A percentile compares a stretch with the other conserved stretches of the same genome.
Evolutionary conservation across 352 stramenopile species (phyloP).

Genomic region (Phytophthora multivora): DNA sequence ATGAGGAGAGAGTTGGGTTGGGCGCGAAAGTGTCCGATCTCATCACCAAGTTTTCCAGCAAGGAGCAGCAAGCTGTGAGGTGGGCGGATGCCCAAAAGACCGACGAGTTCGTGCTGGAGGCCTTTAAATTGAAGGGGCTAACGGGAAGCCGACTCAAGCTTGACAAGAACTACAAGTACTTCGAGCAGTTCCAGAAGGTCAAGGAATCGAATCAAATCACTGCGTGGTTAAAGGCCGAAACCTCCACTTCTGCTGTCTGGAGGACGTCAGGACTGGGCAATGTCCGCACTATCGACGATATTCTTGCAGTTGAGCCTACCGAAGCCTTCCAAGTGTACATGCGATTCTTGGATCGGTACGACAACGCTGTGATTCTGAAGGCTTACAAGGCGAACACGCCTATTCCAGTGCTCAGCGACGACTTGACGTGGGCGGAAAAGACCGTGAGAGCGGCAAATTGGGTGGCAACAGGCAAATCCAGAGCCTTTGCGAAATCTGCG

Average conservation of each 20-base stretch:
- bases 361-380: background rate
- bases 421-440: background rate
- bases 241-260: background rate
- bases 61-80: background rate
- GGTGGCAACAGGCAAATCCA: background rate
- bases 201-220: background rate
- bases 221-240: background rate
- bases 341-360: background rate
- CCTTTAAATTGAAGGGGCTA: background rate
- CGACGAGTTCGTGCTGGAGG: background rate
- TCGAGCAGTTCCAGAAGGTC: background rate
- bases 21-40: no score
- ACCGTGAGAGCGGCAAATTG: background rate
- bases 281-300: background rate
- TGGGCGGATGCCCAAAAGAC: background rate
- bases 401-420: background rate
- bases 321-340: background rate
- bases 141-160: background rate
- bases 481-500: background rate
- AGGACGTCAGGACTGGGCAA: background rate
- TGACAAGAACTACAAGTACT: conserved; percentile 4
- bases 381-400: background rate
- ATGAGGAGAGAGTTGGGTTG: no score
- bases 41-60: background rate
- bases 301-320: background rate